These are phyloP conservation scores for Aspergillus texensis DNA, from an alignment of 2,329 filamentous ascomycete species.

Conservation along the genomic window DNA sequence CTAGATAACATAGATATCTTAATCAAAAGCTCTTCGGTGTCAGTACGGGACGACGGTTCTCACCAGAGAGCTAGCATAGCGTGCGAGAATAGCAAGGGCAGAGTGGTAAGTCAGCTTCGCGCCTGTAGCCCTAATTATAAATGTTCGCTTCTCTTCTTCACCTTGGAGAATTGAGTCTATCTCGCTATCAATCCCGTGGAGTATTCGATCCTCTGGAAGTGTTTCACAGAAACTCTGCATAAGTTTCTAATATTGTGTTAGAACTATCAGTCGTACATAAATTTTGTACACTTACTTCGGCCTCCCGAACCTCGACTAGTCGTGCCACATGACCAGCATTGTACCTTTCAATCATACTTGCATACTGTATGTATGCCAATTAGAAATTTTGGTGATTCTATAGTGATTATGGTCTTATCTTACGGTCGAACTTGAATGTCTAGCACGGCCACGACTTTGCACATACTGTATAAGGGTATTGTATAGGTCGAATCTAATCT, in stretches of 20 bases:
- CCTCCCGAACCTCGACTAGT: constrained; percentile 49
- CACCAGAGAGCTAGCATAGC: constrained; percentile 71
- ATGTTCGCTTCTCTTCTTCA: constrained; percentile 55
- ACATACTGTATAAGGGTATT: constrained; percentile 91
- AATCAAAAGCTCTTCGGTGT: constrained; percentile 8
- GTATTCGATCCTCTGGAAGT: constrained; percentile 72
- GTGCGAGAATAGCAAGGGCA: constrained; percentile 70
- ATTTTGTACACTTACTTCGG: constrained; percentile 45
- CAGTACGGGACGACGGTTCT: constrained; percentile 16
- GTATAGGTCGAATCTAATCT: constrained; percentile 76
- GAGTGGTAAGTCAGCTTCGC: constrained; percentile 79
- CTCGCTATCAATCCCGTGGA: constrained; percentile 62
- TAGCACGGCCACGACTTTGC: constrained; percentile 85
- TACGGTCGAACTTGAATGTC: constrained; percentile 70
- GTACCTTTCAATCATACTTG: constrained; percentile 76
- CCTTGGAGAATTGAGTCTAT: constrained; percentile 59
- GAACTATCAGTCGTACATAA: background rate
- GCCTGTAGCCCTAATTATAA: constrained; percentile 66
- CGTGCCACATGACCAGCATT: constrained; percentile 69
- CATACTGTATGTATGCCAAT: constrained; percentile 53
- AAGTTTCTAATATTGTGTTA: constrained; percentile 39
- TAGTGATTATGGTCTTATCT: constrained; percentile 7
- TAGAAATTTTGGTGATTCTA: background rate
- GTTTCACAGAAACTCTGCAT: constrained; percentile 76
- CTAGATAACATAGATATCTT: constrained; percentile 25